These are phyloP conservation scores for Rosa lucieae DNA, from an alignment of 306 rosid genomes.

Conservation along the genomic window DNA sequence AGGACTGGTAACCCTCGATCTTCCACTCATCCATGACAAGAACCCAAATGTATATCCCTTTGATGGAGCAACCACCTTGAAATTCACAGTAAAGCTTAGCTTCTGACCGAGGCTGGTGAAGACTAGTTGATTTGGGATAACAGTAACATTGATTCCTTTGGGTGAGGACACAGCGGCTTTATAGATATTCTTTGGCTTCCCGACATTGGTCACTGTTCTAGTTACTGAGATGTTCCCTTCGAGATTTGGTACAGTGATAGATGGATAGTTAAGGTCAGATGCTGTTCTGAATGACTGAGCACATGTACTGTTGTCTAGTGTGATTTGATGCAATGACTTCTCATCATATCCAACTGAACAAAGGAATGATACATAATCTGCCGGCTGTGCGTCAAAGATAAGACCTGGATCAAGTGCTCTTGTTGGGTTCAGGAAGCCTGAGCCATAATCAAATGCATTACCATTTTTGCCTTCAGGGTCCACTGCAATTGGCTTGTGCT, in stretches of 20 bases:
- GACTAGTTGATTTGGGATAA: conserved; percentile 52
- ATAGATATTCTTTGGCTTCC: conserved; percentile 54
- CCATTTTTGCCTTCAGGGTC: conserved; percentile 65
- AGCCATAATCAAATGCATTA: conserved; percentile 71
- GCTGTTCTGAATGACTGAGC: conserved; percentile 46
- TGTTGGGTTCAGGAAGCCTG: conserved; percentile 74
- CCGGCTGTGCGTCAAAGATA: conserved; percentile 52
- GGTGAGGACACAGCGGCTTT: conserved; percentile 52
- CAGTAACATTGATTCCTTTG: conserved; percentile 61
- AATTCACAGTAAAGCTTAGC: conserved; percentile 53
- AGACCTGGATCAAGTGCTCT: conserved; percentile 75
- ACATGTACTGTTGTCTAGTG: conserved; percentile 70
- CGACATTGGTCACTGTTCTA: conserved; percentile 69
- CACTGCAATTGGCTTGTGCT: conserved; percentile 44
- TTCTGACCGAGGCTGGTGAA: conserved; percentile 57
- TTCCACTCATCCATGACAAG: conserved; percentile 56
- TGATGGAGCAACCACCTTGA: conserved; percentile 54
- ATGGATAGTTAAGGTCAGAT: conserved; percentile 68
- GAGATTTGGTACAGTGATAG: conserved; percentile 67
- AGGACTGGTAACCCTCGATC: conserved; percentile 57
- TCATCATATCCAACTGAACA: conserved; percentile 72
- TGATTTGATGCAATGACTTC: conserved; percentile 55
- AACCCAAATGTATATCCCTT: conserved; percentile 68
- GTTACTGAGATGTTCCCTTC: conserved; percentile 49
- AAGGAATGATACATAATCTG: conserved; percentile 58